Evolutionary conservation across 495 filamentous ascomycete genomes (phyloP), one percentile per base, ranked within the genome.

Genomic region (Thermothielavioides terrestris): DNA sequence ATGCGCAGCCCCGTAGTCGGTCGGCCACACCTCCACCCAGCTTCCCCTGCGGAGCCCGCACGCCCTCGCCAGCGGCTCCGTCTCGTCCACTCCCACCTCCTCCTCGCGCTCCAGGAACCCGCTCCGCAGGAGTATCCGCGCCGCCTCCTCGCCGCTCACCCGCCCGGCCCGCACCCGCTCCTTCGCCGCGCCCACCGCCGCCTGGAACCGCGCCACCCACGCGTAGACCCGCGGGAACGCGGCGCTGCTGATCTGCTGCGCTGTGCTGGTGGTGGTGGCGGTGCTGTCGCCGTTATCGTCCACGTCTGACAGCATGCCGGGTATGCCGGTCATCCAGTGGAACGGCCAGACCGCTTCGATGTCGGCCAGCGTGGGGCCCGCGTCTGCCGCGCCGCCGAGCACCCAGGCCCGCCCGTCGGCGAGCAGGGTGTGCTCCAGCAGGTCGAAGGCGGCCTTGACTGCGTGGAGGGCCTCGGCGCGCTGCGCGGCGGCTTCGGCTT

Each of bases 341-440:
- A 83, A 68, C 0, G 68, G 58, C 81, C 80, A 85, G 11, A 80
- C 66, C 15, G 72, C 73, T 60, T 83, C 77, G 36, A 85, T 74
- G 60, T 85, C 83, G 4, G 70, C 77, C 57, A 81, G 56, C 12
- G 62, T 61, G 9, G 79, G 73, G 23, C 59, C 60, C 9, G 67
- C 52, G 0, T 69, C 1, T n/a, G n/a, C n/a, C n/a, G n/a, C n/a
- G n/a, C n/a, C n/a, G n/a, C 66, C 65, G 3, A 77, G 56, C 11
- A 85, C 61, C 79, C 80, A 86, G 6, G 68, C 50, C 20, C 79
- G 63, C n/a, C 75, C 75, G 64, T 82, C 80, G 1, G 63, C 68
- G 10, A 86, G 63, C 18, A 79, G 34, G 2, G 67, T 71, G 14
- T 63, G 65, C 60, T 85, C 83, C 3, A 83, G 55, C 27, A 76